Evolutionary conservation across 2,329 filamentous ascomycete genomes (phyloP).

Genomic region (Pestalotiopsis sp.): DNA sequence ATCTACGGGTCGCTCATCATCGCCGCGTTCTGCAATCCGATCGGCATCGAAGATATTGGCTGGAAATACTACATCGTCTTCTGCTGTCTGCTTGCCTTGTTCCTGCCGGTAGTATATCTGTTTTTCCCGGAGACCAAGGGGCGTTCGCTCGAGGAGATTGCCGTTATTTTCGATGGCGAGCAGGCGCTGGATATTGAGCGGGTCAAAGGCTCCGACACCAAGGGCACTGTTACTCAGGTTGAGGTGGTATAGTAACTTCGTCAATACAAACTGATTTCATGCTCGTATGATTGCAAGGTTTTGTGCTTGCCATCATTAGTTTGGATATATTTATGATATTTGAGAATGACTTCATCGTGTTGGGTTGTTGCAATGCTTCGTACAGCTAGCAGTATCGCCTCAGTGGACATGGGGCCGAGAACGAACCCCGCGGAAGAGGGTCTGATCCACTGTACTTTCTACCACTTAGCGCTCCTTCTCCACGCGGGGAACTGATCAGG

Average conservation of each 20-base stretch:
- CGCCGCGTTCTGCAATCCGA: slow-evolving; percentile 39
- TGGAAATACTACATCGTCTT: slow-evolving; percentile 47
- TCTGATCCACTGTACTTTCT: not conserved
- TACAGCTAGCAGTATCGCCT: not conserved
- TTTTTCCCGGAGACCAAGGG: slow-evolving; percentile 34
- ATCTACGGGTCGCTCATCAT: slow-evolving; percentile 29
- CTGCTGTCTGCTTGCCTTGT: slow-evolving; percentile 30
- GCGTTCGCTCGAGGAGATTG: slow-evolving; percentile 29
- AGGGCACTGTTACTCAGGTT: not conserved
- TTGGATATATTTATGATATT: no score
- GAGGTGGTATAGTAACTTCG: not conserved
- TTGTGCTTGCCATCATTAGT: not conserved
- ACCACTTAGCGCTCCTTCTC: no score
- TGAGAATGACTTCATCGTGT: no score
- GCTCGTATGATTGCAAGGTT: not conserved
- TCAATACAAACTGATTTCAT: not conserved
- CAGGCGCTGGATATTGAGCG: slow-evolving; percentile 17
- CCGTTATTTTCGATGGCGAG: slow-evolving; percentile 28
- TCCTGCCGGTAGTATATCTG: slow-evolving; percentile 37
- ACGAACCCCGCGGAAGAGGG: not conserved
- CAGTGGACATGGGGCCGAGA: not conserved
- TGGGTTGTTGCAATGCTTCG: no score
- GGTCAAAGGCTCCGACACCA: slow-evolving; percentile 19
- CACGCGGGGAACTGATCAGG: no score
- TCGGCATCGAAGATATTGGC: slow-evolving; percentile 36